These are phyloP conservation scores for Hamigera avellanea DNA, from an alignment of 495 filamentous ascomycete species.

Conservation along the genomic window DNA sequence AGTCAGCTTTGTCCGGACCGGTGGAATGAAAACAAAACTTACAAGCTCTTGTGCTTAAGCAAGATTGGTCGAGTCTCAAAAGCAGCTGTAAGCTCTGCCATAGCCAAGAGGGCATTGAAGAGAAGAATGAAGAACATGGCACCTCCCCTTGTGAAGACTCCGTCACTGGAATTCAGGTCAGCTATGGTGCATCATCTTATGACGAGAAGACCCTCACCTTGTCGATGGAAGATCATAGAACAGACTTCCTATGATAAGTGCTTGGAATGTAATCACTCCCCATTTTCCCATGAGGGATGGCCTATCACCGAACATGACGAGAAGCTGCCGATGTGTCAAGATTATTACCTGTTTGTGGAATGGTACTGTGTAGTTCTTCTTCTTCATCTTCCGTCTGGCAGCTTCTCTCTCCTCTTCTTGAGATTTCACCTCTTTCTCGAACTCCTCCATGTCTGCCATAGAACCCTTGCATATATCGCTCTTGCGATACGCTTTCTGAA, in stretches of 20 bases:
- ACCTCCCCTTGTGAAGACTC: slow-evolving; percentile 38
- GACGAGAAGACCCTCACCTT: slow-evolving; percentile 12
- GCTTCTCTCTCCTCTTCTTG: slow-evolving; percentile 34
- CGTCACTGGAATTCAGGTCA: slow-evolving; percentile 14
- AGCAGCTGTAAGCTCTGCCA: slow-evolving; percentile 62
- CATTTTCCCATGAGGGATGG: slow-evolving; percentile 39
- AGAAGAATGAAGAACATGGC: slow-evolving; percentile 66
- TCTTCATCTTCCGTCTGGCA: slow-evolving; percentile 32
- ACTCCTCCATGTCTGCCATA: slow-evolving; percentile 33
- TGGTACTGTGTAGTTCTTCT: slow-evolving; percentile 52
- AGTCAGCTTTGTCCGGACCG: slow-evolving; percentile 3
- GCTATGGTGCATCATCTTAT: neutral
- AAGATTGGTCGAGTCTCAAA: slow-evolving; percentile 64
- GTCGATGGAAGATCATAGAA: slow-evolving; percentile 62
- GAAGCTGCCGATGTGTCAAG: slow-evolving; percentile 54
- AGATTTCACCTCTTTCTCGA: slow-evolving; percentile 38
- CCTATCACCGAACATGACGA: slow-evolving; percentile 53
- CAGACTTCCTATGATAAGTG: slow-evolving; percentile 63
- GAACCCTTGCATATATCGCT: slow-evolving; percentile 26
- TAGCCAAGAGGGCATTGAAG: slow-evolving; percentile 69
- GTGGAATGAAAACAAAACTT: slow-evolving; percentile 4
- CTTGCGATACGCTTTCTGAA: slow-evolving; percentile 41
- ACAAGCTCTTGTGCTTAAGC: slow-evolving; percentile 69
- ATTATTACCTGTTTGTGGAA: slow-evolving; percentile 57
- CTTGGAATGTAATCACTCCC: slow-evolving; percentile 56